A percentile compares a stretch with the other conserved stretches of the same genome.
phyloP scores from a whole-genome alignment of 2,329 filamentous ascomycete genomes.

The Xylaria digitata region DNA sequence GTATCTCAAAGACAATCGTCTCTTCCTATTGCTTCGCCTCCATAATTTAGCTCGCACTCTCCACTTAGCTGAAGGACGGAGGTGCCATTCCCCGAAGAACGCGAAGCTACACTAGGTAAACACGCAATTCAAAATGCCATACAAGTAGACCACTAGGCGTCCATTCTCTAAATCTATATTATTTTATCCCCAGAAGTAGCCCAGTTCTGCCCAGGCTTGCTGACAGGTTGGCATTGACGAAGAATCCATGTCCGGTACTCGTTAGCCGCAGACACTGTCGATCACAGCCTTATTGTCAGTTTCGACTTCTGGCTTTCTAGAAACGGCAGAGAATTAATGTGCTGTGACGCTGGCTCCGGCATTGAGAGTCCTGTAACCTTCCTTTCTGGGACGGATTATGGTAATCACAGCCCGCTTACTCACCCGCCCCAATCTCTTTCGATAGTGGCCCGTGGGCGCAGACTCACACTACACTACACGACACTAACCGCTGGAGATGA shows the following conservation, averaged over 20 bases:
- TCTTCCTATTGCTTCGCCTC: slow-evolving; percentile 5
- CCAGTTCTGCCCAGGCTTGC: slow-evolving; percentile 3
- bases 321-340: slow-evolving; percentile 25
- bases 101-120: background rate
- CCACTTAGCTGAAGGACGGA: background rate
- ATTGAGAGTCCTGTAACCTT: slow-evolving; percentile 25
- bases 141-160: background rate
- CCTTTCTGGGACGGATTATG: slow-evolving; percentile 29
- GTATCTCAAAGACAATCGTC: background rate
- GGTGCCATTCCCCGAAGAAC: background rate
- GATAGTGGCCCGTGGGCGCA: slow-evolving; percentile 1
- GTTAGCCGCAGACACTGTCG: slow-evolving; percentile 23
- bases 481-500: slow-evolving; percentile 24
- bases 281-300: slow-evolving; percentile 28
- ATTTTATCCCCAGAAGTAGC: background rate
- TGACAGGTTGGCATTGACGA: slow-evolving; percentile 25
- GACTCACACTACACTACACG: slow-evolving; percentile 11
- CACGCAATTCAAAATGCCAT: background rate
- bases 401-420: slow-evolving; percentile 31
- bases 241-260: slow-evolving; percentile 22
- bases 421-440: slow-evolving; percentile 19
- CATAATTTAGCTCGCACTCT: background rate
- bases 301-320: slow-evolving; percentile 17
- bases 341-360: slow-evolving; percentile 1
- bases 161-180: slow-evolving; percentile 15